Base-by-base conservation (phyloP, 2,329 filamentous ascomycete species). In the Fusarium decemcellulare region DNA sequence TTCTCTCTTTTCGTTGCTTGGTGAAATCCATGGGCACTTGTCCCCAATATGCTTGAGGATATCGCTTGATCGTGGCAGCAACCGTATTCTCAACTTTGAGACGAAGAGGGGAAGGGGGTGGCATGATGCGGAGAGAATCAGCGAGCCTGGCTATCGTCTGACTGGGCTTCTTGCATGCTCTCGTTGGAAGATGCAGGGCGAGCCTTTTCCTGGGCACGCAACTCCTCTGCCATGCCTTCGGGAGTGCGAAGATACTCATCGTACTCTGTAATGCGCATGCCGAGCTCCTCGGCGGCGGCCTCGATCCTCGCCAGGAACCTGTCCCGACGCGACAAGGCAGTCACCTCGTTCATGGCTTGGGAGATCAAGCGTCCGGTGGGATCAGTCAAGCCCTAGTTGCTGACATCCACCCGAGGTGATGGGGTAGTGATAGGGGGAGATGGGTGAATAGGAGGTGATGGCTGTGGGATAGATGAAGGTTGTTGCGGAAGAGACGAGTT, bases 281-380 rank as follows among this genome's bases (percentile, higher is more conserved):
- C 86, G 34, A 90, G 80, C 76, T 88, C 85, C 74, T 85, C 83
- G 12, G 87, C 86, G 4, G 85, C 82, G 44, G 84, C 80, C 68
- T 89, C 86, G 56, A 90, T 83, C 68, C 85, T 81, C 53, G 86
- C 81, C 63, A 88, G 78, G 53, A 83, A 79, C 6, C 87, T 81
- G 2, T 82, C 80, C 53, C 81, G 79, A 67, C 78, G 81, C 67
- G 85, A 81, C 32, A 83, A 80, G 15, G 72, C 70, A 30, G 82
- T 80, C 23, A 84, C 82, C 54, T 86, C 82, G 12, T 77, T 76
- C 76, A 88, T 81, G 5, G 84, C 83, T 61, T 82, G 80, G n/a
- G 58, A 63, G 29, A 79, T 55, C 42, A 79, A 39, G 29, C 54
- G 70, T 14, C 63, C 60, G 18, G 76, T 72, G 4, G 65, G 53